phyloP scores from a whole-genome alignment of 352 stramenopile species.

The Stephanocyclus meneghinianus region DNA sequence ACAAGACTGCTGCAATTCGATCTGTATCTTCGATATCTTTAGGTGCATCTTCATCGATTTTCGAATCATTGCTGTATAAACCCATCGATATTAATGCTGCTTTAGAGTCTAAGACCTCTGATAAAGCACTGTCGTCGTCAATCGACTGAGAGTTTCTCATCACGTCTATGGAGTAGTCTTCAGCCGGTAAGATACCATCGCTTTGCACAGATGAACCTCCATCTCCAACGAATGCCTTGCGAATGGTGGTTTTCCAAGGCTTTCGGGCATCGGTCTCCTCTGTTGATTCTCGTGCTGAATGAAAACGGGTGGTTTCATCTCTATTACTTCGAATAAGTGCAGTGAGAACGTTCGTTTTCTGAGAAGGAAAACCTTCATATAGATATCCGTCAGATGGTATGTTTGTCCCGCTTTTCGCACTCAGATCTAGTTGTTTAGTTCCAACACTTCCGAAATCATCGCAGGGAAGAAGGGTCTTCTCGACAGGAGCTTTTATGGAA shows the following conservation, averaged over 20 bases:
- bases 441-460: too few relatives aligned
- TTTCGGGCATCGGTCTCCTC: slow-evolving; percentile 42
- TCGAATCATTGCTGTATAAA: slow-evolving; percentile 10
- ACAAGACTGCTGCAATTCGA: not conserved
- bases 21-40: not conserved
- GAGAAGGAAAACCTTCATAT: slow-evolving; percentile 46
- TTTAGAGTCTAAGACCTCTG: slow-evolving; percentile 35
- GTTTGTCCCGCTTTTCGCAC: slow-evolving; percentile 28
- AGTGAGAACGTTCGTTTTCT: slow-evolving; percentile 5
- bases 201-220: slow-evolving; percentile 4
- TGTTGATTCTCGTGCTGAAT: slow-evolving; percentile 5
- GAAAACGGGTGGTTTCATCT: slow-evolving; percentile 7
- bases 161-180: not conserved
- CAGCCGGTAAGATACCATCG: not conserved
- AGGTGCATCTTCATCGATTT: not conserved
- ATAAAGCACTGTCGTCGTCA: slow-evolving; percentile 27
- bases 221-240: not conserved
- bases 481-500: too few relatives aligned
- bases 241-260: slow-evolving; percentile 33
- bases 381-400: slow-evolving; percentile 19
- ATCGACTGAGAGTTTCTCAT: slow-evolving; percentile 1
- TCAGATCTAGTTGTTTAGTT: not conserved
- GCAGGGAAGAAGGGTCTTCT: too few relatives aligned
- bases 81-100: slow-evolving; percentile 40
- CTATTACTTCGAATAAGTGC: slow-evolving; percentile 11